Evolutionary conservation across 164 flowering plant species (phyloP), one percentile per base, ranked within the genome.

Genomic region (Nymphaea colorata): DNA sequence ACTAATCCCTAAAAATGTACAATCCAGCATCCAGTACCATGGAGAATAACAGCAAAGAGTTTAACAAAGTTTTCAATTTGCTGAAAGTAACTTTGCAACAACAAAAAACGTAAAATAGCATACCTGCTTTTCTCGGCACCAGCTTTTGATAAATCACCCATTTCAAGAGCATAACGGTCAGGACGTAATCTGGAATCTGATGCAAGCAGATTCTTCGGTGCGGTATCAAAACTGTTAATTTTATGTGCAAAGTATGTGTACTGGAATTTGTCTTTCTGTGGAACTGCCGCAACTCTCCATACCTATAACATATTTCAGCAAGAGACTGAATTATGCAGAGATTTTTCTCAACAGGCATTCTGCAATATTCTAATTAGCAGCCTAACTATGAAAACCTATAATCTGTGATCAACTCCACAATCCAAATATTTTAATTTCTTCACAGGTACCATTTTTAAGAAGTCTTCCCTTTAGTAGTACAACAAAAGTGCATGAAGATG

Each of bases 121-220:
- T 16, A 90, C 96, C 88, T 88, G 94, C 84, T 84, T 82, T 90
- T 90, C 69, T 90, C 96, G 6, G 82, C 71, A 67, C 94, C 87
- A 59, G 96, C 83, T 80, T 85, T 90, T 15, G 87, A 76, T 42
- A 85, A 66, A 71, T 90, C 94, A 53, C 90, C 92, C 78, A 74
- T 82, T 79, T 90, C 96, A 68, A 90, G 90, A 41, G 94, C 92
- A 74, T 74, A 86, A 71, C 96, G 78, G 76, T 90, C 96, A 16
- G 96, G 89, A 43, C 96, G 94, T 69, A 90, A 67, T 61, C 96
- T 91, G 71, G 96, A 90, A 80, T 90, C 96, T 60, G 96, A 90
- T 75, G 93, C 84, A 78, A 90, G 76, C 62, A 88, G 66, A 78
- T 87, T 90, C 74, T 77, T 90, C 1, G 96, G 93, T 65, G 96